phyloP scores from a whole-genome alignment of 176 grass and related monocot genomes.

The Coix lacrymajobi region DNA sequence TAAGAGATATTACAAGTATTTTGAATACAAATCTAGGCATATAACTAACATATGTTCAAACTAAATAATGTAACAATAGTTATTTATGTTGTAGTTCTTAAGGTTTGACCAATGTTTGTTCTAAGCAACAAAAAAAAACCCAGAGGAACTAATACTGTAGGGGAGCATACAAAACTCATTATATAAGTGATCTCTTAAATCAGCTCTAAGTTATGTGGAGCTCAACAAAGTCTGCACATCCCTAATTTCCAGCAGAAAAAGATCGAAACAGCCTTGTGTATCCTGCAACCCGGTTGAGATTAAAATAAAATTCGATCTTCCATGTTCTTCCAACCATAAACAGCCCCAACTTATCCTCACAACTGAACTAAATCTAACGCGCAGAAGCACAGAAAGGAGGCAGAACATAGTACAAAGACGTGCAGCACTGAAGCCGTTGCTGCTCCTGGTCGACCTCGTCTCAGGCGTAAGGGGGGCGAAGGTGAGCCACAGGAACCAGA shows the following conservation, averaged over 20 bases:
- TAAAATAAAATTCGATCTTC: not conserved
- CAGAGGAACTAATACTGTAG: not conserved
- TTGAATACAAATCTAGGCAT: too few species aligned
- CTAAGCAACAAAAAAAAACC: not conserved
- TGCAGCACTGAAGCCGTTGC: not conserved
- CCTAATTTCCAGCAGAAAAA: not conserved
- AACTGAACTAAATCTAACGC: not conserved
- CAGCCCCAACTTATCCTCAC: not conserved
- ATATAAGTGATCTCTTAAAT: not conserved
- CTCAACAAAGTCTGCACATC: not conserved
- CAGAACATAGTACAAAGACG: not conserved
- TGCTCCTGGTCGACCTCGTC: not conserved
- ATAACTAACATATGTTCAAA: too few species aligned
- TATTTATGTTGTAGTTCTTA: too few species aligned
- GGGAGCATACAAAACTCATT: not conserved
- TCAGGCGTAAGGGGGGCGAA: not conserved
- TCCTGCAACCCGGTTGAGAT: not conserved
- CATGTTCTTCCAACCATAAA: not conserved
- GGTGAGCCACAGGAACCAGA: not conserved
- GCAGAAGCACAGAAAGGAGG: not conserved
- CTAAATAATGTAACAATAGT: too few species aligned
- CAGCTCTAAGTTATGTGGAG: not conserved
- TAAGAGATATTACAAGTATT: too few species aligned
- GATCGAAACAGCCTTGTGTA: not conserved
- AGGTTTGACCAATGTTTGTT: too few species aligned